Evolutionary conservation across 2,329 filamentous ascomycete genomes (phyloP), one percentile per base, ranked within the genome.

Genomic region (Aspergillus sp.): DNA sequence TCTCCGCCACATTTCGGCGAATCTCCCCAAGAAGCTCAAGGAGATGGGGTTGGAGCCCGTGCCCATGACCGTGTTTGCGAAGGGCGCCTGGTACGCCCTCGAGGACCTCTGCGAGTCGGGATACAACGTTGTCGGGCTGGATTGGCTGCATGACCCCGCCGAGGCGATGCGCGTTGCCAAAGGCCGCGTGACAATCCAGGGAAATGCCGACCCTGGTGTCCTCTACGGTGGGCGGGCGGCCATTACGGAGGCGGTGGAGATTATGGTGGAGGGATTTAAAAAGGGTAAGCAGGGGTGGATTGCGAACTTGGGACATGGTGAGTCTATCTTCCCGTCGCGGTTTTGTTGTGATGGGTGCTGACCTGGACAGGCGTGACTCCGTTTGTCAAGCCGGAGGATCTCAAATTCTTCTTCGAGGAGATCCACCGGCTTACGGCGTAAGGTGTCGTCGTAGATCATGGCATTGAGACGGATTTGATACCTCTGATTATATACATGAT

Each of bases 1-100:
- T 68, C 80, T 99, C 49, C 82, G 82, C 41, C 85, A 92, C 68
- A 97, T 99, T 61, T 85, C 91, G 10, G 79, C 87, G 60, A 82
- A 92, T 60, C 81, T 99, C 3, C 93, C 93, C 1, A 79, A 78
- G 62, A 85, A 84, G 55, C 76, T 97, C 52, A 77, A 82, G 61
- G 87, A 89, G 68, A 79, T 95, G 67, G 85, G 86, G 0, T 75
- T 93, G 48, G 88, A 92, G 52, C 80, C 78, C 10, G 93, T 99
- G 3, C 94, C 94, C 3, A 96, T 97, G 92, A 95, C 92, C 4
- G 91, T 97, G 20, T 99, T 99, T 72, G 91, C 94, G 33, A 99
- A 99, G 78, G 94, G 94, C 10, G 93, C 94, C 10, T 97, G 94
- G 89, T 94, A 95, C 72, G 90, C 91, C 3, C 80, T 99, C 45